Evolutionary conservation across 1,139 yeast genomes (phyloP).

Genomic region (Magnusiomyces clavatus): DNA sequence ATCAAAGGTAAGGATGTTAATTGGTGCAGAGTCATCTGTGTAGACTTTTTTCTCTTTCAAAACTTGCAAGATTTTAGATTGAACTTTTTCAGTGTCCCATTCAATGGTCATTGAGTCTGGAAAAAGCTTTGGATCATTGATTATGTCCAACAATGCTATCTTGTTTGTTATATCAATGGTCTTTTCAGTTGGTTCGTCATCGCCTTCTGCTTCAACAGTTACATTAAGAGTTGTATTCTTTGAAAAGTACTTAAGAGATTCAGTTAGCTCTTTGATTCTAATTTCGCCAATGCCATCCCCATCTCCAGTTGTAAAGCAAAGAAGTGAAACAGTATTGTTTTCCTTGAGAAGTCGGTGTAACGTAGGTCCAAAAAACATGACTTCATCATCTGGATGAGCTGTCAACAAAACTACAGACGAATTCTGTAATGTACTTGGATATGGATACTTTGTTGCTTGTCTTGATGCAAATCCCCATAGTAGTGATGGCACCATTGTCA

Average conservation of each 20-base stretch:
- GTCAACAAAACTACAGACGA: conserved; percentile 42
- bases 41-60: conserved; percentile 9
- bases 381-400: conserved; percentile 98
- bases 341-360: conserved; percentile 40
- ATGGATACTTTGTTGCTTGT: not conserved
- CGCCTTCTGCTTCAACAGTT: conserved; percentile 21
- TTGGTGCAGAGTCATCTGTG: conserved; percentile 11
- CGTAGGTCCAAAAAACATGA: conserved; percentile 92
- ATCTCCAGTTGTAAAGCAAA: conserved; percentile 77
- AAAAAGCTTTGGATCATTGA: conserved; percentile 39
- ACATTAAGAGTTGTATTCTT: too few relatives aligned
- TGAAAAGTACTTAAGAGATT: conserved; percentile 54
- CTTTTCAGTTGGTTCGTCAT: conserved; percentile 20
- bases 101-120: conserved; percentile 64
- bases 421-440: conserved; percentile 10
- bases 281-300: conserved; percentile 62
- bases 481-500: not conserved
- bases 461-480: conserved; percentile 2
- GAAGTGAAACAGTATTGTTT: conserved; percentile 45
- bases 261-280: conserved; percentile 51
- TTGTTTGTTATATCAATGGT: not conserved
- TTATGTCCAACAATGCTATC: conserved; percentile 34
- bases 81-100: conserved; percentile 52
- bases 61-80: conserved; percentile 22
- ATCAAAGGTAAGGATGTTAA: conserved; percentile 74